These are phyloP conservation scores for Centella asiatica DNA, from an alignment of 129 eudicot genomes.

Conservation along the genomic window DNA sequence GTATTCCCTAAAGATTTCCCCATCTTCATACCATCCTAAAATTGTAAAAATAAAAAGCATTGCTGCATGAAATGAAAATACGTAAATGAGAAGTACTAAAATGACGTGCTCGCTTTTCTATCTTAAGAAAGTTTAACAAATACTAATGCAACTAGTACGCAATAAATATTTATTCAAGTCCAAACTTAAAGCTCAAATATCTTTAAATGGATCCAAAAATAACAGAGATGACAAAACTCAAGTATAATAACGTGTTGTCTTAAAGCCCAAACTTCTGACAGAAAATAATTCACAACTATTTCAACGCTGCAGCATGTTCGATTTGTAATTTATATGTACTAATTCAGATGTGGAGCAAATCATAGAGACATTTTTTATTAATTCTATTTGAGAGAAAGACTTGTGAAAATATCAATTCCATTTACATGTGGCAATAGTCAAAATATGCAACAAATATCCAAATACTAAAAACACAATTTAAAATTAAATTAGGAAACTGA, in stretches of 20 bases:
- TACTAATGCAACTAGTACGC: neutral
- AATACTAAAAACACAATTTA: no score
- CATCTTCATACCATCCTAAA: constrained; percentile 99
- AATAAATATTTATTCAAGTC: neutral
- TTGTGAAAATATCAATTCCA: no score
- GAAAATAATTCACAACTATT: neutral
- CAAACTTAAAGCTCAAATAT: neutral
- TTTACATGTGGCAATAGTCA: no score
- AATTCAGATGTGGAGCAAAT: no score
- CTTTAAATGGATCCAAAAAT: neutral
- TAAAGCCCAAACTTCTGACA: neutral
- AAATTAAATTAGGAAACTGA: no score
- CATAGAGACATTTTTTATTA: no score
- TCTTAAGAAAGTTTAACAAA: neutral
- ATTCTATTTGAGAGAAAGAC: no score
- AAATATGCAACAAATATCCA: no score
- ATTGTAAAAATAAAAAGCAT: constrained; percentile 48
- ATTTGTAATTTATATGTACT: neutral
- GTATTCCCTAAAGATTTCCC: constrained; percentile 97
- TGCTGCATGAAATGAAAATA: constrained; percentile 51
- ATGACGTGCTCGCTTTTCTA: neutral
- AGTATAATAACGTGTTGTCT: neutral
- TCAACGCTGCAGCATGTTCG: neutral
- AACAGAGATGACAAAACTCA: neutral
- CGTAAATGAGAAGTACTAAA: constrained; percentile 20